phyloP scores from a whole-genome alignment of 1,139 yeast genomes.

The Candida gigantensis region DNA sequence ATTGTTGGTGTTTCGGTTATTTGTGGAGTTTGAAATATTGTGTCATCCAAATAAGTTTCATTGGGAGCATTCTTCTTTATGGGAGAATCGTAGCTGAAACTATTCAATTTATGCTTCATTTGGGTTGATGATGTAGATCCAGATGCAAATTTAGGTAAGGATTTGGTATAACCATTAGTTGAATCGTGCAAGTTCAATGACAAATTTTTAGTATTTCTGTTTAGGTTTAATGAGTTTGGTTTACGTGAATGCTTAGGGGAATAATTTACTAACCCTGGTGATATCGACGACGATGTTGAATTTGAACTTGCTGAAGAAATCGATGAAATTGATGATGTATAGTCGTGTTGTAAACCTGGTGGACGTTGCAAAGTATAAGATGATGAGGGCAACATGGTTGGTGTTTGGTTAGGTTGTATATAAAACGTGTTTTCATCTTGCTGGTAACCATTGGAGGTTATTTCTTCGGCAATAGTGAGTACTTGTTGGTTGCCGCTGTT shows the following conservation, averaged over 20 bases:
- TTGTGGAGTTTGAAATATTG: slow-evolving; percentile 12
- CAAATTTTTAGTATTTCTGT: slow-evolving; percentile 37
- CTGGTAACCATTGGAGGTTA: not conserved
- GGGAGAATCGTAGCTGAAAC: slow-evolving; percentile 14
- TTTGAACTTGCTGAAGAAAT: slow-evolving; percentile 12
- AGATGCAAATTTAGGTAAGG: slow-evolving; percentile 6
- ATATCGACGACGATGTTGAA: slow-evolving; percentile 5
- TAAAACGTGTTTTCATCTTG: not conserved
- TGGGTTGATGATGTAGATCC: slow-evolving; percentile 11
- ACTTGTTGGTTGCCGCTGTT: not conserved
- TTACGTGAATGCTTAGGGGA: slow-evolving; percentile 42
- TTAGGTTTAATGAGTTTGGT: slow-evolving; percentile 26
- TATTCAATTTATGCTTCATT: slow-evolving; percentile 8
- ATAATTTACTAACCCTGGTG: slow-evolving; percentile 25
- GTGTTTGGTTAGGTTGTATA: slow-evolving; percentile 1
- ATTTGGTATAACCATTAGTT: slow-evolving; percentile 3
- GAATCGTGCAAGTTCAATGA: slow-evolving; percentile 29
- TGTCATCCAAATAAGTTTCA: slow-evolving; percentile 5
- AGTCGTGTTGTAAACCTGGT: slow-evolving; percentile 10
- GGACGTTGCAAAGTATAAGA: slow-evolving; percentile 10
- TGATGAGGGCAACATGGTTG: slow-evolving; percentile 1
- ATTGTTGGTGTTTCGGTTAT: slow-evolving; percentile 15
- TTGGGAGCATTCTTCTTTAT: slow-evolving; percentile 12
- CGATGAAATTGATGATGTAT: slow-evolving; percentile 12
- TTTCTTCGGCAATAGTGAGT: not conserved